Percentiles rank a stretch among this genome's conserved stretches.
Evolutionary conservation across 306 rosid species (phyloP).

Genomic region (Quercus dentata): DNA sequence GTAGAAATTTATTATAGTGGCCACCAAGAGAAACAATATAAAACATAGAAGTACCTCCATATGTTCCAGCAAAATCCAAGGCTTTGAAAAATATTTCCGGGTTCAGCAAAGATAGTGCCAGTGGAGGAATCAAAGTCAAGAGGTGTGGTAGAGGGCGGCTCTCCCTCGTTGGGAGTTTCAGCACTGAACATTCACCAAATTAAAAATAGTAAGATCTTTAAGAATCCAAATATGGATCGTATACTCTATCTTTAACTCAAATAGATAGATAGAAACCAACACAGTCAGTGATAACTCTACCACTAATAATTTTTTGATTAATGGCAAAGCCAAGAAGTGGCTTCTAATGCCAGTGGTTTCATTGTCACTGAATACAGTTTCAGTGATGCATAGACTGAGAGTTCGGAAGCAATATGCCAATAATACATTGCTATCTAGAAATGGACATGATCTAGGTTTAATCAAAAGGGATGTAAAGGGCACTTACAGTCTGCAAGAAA

Average conservation of each 20-base stretch:
- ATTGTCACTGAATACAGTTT: background rate
- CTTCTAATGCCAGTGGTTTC: background rate
- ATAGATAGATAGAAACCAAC: too few relatives aligned
- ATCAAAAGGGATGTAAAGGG: conserved; percentile 3
- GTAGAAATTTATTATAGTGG: background rate
- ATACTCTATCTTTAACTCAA: too few relatives aligned
- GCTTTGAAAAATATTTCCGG: conserved; percentile 74
- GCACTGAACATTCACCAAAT: conserved; percentile 41
- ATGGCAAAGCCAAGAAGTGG: background rate
- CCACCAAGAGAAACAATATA: background rate
- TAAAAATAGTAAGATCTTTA: background rate
- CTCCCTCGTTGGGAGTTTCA: conserved; percentile 54
- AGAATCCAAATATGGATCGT: background rate
- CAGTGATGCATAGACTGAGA: conserved; percentile 10
- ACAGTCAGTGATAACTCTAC: too few relatives aligned
- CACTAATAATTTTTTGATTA: background rate
- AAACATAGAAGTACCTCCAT: conserved; percentile 53
- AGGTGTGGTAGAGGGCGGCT: conserved; percentile 53
- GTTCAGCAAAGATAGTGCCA: conserved; percentile 51
- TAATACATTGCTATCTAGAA: background rate
- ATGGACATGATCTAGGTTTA: background rate
- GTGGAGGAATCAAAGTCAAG: conserved; percentile 60
- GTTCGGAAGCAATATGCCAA: background rate
- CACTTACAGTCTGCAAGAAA: conserved; percentile 74
- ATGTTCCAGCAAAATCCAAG: conserved; percentile 75